Evolutionary conservation across 306 rosid species (phyloP), one percentile per base, ranked within the genome.

Genomic region (Psophocarpus tetragonolobus): DNA sequence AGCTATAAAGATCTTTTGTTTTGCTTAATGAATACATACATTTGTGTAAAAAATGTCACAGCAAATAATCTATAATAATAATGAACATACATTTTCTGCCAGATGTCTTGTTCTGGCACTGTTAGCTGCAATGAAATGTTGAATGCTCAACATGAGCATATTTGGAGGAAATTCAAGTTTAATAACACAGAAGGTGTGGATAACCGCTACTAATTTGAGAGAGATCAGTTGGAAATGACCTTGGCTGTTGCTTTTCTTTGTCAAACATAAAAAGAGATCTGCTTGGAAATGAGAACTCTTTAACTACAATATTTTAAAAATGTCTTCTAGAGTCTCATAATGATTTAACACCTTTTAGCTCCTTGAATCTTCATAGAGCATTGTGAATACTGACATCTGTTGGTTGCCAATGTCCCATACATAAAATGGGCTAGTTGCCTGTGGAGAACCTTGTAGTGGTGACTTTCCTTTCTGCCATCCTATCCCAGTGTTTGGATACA

Each of bases 331-430:
- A 66, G 39, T 67, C 35, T 38, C 76, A 56, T 41, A 54, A 41
- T 56, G 44, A 33, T 68, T 33, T 32, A 76, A 66, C 38, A 76
- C 54, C 18, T 32, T 62, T 32, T 65, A 45, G 54, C 41, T 76
- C 38, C 41, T 14, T 63, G 18, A 48, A 48, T 76, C 38, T 63
- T 4, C 64, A 14, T 4, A 7, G 18, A 47, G 64, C 64, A 64
- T 76, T 36, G 54, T 4, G 18, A 45, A 64, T n/a, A 51, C 42
- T 24, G 33, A 54, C 24, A 26, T 77, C 15, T 54, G 68, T 38
- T 36, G 54, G 65, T 48, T 75, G 33, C 38, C 29, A 48, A 14
- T 48, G 64, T 48, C 73, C 50, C 18, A 32, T 0, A 51, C 14
- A 47, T 35, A 53, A 33, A 53, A 54, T 39, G 27, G 35, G 41